Conservation (phyloP, 805 yeast species). For the Metschnikowia picachoensis region DNA sequence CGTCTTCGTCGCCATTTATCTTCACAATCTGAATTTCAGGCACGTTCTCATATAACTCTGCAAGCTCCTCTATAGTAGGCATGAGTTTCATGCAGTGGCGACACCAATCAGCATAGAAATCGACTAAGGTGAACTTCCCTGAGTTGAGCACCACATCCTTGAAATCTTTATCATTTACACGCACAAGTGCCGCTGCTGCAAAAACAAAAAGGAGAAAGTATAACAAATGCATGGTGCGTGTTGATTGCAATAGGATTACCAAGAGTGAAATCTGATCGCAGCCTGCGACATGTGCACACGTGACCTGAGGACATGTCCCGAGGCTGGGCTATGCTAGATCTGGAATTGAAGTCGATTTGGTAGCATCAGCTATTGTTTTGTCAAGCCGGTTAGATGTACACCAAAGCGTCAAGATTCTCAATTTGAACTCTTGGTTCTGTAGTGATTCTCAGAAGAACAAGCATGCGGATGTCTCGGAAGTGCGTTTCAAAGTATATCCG, state of each 20-base stretch:
- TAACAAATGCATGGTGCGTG: conserved; percentile 6
- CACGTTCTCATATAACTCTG: conserved; percentile 25
- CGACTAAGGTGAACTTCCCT: conserved; percentile 42
- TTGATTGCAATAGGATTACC: no score
- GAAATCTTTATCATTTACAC: conserved; percentile 48
- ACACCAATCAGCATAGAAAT: conserved; percentile 68
- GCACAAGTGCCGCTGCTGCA: conserved; percentile 29
- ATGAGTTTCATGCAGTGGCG: conserved; percentile 58
- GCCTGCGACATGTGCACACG: background rate
- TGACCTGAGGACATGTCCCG: background rate
- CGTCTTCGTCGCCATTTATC: conserved; percentile 56
- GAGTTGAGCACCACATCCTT: conserved; percentile 54
- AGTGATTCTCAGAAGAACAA: no score
- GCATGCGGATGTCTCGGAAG: no score
- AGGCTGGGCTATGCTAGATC: no score
- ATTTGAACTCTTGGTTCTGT: no score
- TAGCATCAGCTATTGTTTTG: no score
- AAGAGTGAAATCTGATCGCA: background rate
- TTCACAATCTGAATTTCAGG: conserved; percentile 47
- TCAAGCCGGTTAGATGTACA: no score
- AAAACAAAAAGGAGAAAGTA: background rate
- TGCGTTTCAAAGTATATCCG: no score
- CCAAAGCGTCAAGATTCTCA: no score
- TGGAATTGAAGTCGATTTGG: no score
- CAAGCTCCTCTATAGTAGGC: conserved; percentile 39